Evolutionary conservation across 495 filamentous ascomycete genomes (phyloP), one percentile per base, ranked within the genome.

Genomic region (Aspergillus olivimuriae): DNA sequence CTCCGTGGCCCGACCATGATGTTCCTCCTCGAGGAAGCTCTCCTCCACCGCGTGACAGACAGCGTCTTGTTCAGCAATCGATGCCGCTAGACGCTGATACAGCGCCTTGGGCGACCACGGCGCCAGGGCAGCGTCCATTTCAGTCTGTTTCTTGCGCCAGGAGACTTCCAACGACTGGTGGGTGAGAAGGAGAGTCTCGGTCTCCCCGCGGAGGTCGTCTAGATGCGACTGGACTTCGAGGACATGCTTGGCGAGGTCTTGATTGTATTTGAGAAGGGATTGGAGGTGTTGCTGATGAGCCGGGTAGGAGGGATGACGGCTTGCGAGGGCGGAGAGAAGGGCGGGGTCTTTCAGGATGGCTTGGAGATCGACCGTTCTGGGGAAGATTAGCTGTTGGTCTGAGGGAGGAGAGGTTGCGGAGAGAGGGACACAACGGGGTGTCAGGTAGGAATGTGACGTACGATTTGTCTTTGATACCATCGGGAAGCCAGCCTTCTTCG

Each of bases 151-250:
- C 35, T 81, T 76, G 32, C 84, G 80, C 89, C 92, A 96, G 44
- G 84, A 80, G n/a, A 86, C 81, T 57, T 96, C 92, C 2, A 95
- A 80, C 4, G 85, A 87, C 55, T 87, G 84, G 15, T 91, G 78
- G 2, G 81, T 74, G 1, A 97, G 78, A 2, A 98, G 79, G 38
- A 89, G 84, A 2, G 83, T 79, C 60, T 96, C 87, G 0, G 86
- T 82, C 6, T 67, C 65, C 16, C 74, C 68, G 44, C 89, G 84
- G 22, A 83, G 75, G 43, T 74, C 68, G 2, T 67, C 60, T 16
- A 95, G 72, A 31, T 73, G 80, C 4, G 72, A 56, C 32, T 78
- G 66, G 14, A 87, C 76, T 11, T 83, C 78, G n/a, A 78, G 63
- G 7, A 86, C 59, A 57, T 90, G 90, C 10, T 75, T 72, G 40